Conservation (phyloP, 768 basidiomycete genomes). For the Kwoniella mangroviensis region DNA sequence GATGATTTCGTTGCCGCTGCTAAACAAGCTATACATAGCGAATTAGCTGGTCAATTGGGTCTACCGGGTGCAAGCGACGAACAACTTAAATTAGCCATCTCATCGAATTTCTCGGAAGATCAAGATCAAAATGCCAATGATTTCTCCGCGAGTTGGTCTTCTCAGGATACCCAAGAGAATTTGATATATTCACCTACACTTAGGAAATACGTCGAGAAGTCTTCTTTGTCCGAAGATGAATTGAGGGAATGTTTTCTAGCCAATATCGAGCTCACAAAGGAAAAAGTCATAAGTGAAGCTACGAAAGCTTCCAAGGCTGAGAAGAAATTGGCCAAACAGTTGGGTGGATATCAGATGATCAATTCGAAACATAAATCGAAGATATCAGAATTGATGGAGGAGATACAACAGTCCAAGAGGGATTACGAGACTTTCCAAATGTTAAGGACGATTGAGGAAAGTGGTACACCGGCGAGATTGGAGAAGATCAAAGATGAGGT, state of each 20-base stretch:
- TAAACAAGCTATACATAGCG: constrained; percentile 72
- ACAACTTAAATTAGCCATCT: constrained; percentile 77
- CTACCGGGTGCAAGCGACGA: constrained; percentile 80
- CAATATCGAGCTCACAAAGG: constrained; percentile 68
- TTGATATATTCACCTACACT: constrained; percentile 68
- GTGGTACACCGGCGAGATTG: constrained; percentile 76
- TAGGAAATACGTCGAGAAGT: constrained; percentile 71
- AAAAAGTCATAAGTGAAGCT: constrained; percentile 77
- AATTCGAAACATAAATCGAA: constrained; percentile 64
- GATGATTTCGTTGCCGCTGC: constrained; percentile 77
- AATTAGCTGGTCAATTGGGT: constrained; percentile 78
- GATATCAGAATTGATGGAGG: constrained; percentile 61
- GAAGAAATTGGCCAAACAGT: constrained; percentile 82
- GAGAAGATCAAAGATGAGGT: constrained; percentile 86
- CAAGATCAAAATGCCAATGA: constrained; percentile 62
- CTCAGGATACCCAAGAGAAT: constrained; percentile 61
- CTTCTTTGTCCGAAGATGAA: constrained; percentile 44
- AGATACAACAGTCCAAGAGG: constrained; percentile 68
- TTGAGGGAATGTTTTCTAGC: constrained; percentile 68
- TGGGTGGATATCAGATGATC: constrained; percentile 90
- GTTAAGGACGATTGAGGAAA: constrained; percentile 73
- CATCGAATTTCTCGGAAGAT: constrained; percentile 69
- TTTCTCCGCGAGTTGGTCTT: constrained; percentile 72
- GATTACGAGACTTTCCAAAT: constrained; percentile 80
- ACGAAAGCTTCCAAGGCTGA: constrained; percentile 80